Evolutionary conservation across 2,329 filamentous ascomycete genomes (phyloP).

Genomic region (Elsinoe necatrix): DNA sequence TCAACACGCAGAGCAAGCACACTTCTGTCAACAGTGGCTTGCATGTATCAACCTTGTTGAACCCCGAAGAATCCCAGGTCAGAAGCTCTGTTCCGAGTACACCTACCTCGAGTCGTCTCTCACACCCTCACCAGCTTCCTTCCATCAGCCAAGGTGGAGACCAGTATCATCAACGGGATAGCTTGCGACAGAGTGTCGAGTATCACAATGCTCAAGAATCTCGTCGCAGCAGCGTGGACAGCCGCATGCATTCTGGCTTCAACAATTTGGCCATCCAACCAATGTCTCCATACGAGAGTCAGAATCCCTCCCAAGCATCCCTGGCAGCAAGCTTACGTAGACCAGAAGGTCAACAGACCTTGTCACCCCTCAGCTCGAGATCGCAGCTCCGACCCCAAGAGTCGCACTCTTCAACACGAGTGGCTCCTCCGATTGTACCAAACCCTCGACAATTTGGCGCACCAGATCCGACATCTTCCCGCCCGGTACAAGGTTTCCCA

Average conservation of each 20-base stretch:
- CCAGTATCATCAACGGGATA: conserved; percentile 23
- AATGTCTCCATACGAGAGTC: conserved; percentile 63
- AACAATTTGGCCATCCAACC: conserved; percentile 59
- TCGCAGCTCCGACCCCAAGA: conserved; percentile 25
- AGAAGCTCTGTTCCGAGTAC: conserved; percentile 38
- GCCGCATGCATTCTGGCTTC: conserved; percentile 65
- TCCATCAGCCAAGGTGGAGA: conserved; percentile 48
- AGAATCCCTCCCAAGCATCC: conserved; percentile 68
- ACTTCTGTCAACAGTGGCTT: conserved; percentile 39
- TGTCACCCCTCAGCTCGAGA: conserved; percentile 35
- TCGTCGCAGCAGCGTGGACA: conserved; percentile 70
- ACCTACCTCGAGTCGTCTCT: conserved; percentile 32
- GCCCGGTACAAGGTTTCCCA: conserved; percentile 72
- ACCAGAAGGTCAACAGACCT: conserved; percentile 37
- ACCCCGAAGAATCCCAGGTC: conserved; percentile 42
- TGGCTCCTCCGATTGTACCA: conserved; percentile 68
- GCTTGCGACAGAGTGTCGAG: conserved; percentile 33
- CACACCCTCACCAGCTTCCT: conserved; percentile 36
- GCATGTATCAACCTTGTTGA: conserved; percentile 43
- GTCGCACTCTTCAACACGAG: conserved; percentile 44
- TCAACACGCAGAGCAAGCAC: conserved; percentile 31
- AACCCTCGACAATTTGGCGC: conserved; percentile 55
- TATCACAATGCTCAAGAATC: conserved; percentile 46
- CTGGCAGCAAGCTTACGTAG: conserved; percentile 60
- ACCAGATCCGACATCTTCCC: conserved; percentile 56